Conservation (phyloP, 2,329 filamentous ascomycete species). For the Penicillium sp. region DNA sequence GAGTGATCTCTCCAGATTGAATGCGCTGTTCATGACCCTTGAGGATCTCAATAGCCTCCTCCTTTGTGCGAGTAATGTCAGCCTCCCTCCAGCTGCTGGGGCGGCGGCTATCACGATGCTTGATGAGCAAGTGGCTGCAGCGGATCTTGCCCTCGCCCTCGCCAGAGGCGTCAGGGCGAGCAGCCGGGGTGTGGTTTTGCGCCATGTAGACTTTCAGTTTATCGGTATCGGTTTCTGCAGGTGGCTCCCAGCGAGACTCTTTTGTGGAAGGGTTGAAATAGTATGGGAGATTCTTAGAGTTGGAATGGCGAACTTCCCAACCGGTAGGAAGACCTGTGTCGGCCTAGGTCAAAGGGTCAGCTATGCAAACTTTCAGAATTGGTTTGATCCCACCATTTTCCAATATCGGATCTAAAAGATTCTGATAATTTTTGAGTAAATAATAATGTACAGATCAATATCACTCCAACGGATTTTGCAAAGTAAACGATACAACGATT, state of each 20-base stretch:
- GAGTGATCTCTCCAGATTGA: conserved; percentile 62
- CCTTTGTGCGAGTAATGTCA: conserved; percentile 82
- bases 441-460: conserved; percentile 1
- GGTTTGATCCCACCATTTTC: conserved; percentile 9
- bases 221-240: conserved; percentile 81
- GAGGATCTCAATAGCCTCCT: conserved; percentile 79
- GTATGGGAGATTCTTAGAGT: conserved; percentile 98
- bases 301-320: conserved; percentile 97
- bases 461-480: neutral
- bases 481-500: neutral
- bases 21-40: conserved; percentile 74
- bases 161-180: conserved; percentile 32
- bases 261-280: conserved; percentile 91
- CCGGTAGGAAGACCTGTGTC: conserved; percentile 78
- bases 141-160: conserved; percentile 80
- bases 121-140: conserved; percentile 87
- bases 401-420: neutral
- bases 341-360: conserved; percentile 46
- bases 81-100: conserved; percentile 92
- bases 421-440: neutral
- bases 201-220: conserved; percentile 95
- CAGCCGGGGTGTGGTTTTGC: conserved; percentile 65
- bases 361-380: neutral
- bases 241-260: conserved; percentile 93
- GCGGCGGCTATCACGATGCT: conserved; percentile 83